Evolutionary conservation across 2,329 filamentous ascomycete species (phyloP), one percentile per base, ranked within the genome.

Genomic region (Talaromyces islandicus): DNA sequence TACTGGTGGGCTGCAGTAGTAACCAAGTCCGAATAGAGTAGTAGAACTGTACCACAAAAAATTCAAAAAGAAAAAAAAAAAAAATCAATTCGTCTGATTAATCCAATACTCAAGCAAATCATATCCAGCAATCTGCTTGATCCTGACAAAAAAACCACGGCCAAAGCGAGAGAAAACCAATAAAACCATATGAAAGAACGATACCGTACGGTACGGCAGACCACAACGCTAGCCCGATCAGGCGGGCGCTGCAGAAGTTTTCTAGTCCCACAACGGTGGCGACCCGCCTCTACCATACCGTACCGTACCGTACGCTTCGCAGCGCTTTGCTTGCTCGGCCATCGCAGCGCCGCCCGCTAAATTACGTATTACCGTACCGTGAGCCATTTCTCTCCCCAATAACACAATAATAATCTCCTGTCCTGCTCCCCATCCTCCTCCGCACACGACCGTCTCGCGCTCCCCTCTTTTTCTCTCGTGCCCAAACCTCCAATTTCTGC

Each of bases 241-340:
- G 43, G 55, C 25, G 24, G 48, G 11, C 43, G 43, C 55, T 51
- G 55, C 55, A 57, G 55, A 50, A 50, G 43, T 57, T 57, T 29
- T 52, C 43, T 52, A 17, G 41, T 48, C 27, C 54, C 38, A 46
- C 55, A 41, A 2, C 21, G 17, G 55, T 57, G 55, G 55, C 55
- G 55, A 57, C 30, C 55, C 38, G 43, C 21, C 17, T 9, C 6
- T 38, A 38, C 35, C 27, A 25, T 52, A 29, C 48, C 24, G 48
- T 52, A 19, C 41, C 21, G 21, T 46, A 30, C 38, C 24, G 25
- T 27, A 27, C 25, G 25, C 25, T 27, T 3, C 25, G 25, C 25
- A 27, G 25, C 25, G 17, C 21, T 30, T 30, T 32, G 25, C 10
- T 24, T 11, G 14, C 19, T 21, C 25, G 4, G 11, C 54, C 24